Conservation (phyloP, 176 grass and related monocot species). For the Hordeum marinum region DNA sequence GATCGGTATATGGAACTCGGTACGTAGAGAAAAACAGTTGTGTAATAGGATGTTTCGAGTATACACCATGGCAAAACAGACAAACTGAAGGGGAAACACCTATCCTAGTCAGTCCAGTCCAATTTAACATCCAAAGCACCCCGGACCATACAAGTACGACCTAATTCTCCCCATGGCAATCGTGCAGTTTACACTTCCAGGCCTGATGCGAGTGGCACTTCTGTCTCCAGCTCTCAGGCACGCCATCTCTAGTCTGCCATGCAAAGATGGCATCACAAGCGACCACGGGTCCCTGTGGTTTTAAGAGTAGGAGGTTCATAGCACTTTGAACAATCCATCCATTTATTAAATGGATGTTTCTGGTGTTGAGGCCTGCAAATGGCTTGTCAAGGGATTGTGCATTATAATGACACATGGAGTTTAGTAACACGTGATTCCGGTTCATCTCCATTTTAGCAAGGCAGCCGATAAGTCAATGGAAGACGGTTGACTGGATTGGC, state of each 20-base stretch:
- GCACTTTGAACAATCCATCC: not conserved
- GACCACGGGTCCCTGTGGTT: not conserved
- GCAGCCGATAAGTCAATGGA: not conserved
- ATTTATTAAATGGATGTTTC: not conserved
- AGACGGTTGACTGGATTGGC: not conserved
- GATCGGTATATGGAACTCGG: not conserved
- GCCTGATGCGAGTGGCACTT: not conserved
- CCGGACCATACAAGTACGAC: not conserved
- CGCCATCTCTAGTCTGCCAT: not conserved
- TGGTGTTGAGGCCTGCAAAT: not conserved
- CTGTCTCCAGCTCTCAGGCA: not conserved
- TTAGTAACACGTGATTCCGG: not conserved
- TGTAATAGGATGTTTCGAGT: not conserved
- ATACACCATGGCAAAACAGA: not conserved
- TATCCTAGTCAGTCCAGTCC: not conserved
- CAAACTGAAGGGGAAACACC: not conserved
- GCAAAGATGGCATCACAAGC: not conserved
- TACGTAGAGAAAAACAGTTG: not conserved
- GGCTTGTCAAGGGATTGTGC: not conserved
- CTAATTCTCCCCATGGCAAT: not conserved
- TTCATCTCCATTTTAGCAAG: not conserved
- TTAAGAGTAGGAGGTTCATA: not conserved
- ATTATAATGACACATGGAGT: not conserved
- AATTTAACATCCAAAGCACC: not conserved
- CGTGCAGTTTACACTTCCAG: not conserved